Percentiles rank a stretch among this genome's conserved stretches.
Conservation (phyloP, 305 asterid species). For the Fraxinus albicans region DNA sequence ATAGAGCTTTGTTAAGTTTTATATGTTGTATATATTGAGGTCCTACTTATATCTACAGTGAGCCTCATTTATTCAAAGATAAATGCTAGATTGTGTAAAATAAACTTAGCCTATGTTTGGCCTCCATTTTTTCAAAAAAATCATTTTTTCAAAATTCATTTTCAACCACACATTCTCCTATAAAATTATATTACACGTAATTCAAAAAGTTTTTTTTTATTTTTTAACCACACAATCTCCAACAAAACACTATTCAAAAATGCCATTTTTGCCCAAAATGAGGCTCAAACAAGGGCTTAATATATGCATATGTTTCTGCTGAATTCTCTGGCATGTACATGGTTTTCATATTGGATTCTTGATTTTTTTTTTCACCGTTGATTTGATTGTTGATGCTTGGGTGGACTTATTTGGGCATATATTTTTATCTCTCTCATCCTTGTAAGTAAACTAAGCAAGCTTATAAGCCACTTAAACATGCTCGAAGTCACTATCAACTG, state of each 20-base stretch:
- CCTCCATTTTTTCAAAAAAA: too few relatives aligned
- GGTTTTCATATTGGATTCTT: background rate
- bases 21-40: background rate
- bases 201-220: too few relatives aligned
- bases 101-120: background rate
- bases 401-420: background rate
- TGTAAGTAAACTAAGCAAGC: background rate
- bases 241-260: too few relatives aligned
- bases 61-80: background rate
- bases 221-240: too few relatives aligned
- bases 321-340: background rate
- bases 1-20: background rate
- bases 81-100: background rate
- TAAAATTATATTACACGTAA: too few relatives aligned
- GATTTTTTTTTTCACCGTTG: background rate
- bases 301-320: background rate
- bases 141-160: too few relatives aligned
- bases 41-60: background rate
- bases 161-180: too few relatives aligned
- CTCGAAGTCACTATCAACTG: background rate
- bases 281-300: background rate
- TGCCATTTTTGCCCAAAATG: too few relatives aligned
- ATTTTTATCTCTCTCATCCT: background rate
- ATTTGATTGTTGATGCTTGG: background rate
- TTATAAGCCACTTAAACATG: background rate